Conservation (phyloP, 2,329 filamentous ascomycete species). For the Alternaria conjuncta region DNA sequence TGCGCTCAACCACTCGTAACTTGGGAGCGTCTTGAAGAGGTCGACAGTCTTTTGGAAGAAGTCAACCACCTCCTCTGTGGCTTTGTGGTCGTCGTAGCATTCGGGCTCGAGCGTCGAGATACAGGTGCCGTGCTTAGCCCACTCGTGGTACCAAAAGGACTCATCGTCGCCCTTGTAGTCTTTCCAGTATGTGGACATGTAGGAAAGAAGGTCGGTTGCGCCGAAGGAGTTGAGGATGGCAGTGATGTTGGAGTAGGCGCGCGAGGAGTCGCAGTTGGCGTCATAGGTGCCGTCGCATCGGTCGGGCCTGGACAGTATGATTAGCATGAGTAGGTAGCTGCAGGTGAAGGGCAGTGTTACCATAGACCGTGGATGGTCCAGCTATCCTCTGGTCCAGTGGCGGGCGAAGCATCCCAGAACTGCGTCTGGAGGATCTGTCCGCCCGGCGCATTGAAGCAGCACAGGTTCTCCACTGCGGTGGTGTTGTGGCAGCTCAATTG, state of each 20-base stretch:
- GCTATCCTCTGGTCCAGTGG: conserved; percentile 69
- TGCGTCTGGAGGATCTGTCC: conserved; percentile 76
- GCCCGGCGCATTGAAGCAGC: conserved; percentile 76
- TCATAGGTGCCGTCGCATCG: conserved; percentile 74
- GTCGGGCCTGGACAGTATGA: conserved; percentile 48
- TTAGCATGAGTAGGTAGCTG: background rate
- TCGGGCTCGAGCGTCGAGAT: conserved; percentile 70
- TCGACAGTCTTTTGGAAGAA: conserved; percentile 71
- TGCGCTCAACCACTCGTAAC: conserved; percentile 66
- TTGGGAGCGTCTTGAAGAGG: conserved; percentile 70
- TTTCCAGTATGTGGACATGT: conserved; percentile 77
- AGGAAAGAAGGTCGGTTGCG: conserved; percentile 63
- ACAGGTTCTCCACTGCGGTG: conserved; percentile 66
- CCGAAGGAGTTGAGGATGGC: conserved; percentile 64
- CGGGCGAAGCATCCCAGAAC: conserved; percentile 75
- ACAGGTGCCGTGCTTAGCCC: conserved; percentile 76
- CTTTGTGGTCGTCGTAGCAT: conserved; percentile 66
- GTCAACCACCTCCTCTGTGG: conserved; percentile 70
- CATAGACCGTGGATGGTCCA: conserved; percentile 79
- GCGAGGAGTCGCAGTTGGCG: conserved; percentile 66
- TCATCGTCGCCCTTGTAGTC: conserved; percentile 69
- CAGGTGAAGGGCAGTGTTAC: conserved; percentile 40
- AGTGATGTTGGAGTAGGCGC: conserved; percentile 70
- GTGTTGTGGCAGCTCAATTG: conserved; percentile 70
- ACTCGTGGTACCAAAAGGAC: conserved; percentile 73